Evolutionary conservation across 202 grass and related monocot species (phyloP).

Genomic region (Panicum hallii): DNA sequence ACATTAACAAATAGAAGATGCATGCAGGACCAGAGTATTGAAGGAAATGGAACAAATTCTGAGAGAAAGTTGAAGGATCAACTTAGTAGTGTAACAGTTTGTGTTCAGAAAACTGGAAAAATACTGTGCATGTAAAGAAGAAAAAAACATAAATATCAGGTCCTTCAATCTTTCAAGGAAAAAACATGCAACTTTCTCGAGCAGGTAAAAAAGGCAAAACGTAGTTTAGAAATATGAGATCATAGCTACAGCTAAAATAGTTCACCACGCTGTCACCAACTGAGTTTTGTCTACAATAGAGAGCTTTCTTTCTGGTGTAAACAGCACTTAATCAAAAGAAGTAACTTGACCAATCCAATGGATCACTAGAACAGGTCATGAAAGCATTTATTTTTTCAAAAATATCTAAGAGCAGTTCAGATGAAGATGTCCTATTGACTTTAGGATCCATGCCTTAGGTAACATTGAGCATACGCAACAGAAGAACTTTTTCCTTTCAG

Average conservation of each 20-base stretch:
- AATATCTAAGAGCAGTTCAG: not conserved
- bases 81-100: not conserved
- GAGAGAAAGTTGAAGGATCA: not conserved
- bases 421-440: slow-evolving; percentile 20
- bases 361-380: slow-evolving; percentile 27
- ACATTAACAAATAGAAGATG: not conserved
- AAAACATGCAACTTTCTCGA: not conserved
- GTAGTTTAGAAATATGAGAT: slow-evolving; percentile 14
- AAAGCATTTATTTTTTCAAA: not conserved
- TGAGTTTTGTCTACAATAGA: not conserved
- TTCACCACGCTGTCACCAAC: not conserved
- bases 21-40: not conserved
- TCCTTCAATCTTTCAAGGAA: no score
- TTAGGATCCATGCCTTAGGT: slow-evolving; percentile 1
- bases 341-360: not conserved
- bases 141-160: not conserved
- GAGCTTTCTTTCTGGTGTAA: slow-evolving; percentile 15
- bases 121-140: no score
- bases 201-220: not conserved
- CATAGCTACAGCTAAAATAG: not conserved
- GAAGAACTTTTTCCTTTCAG: not conserved
- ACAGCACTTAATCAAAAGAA: not conserved
- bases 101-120: not conserved
- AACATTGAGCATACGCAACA: not conserved
- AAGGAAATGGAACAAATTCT: not conserved